These are phyloP conservation scores for Geotrichum candidum DNA, from an alignment of 1,139 yeast genomes.

Conservation along the genomic window DNA sequence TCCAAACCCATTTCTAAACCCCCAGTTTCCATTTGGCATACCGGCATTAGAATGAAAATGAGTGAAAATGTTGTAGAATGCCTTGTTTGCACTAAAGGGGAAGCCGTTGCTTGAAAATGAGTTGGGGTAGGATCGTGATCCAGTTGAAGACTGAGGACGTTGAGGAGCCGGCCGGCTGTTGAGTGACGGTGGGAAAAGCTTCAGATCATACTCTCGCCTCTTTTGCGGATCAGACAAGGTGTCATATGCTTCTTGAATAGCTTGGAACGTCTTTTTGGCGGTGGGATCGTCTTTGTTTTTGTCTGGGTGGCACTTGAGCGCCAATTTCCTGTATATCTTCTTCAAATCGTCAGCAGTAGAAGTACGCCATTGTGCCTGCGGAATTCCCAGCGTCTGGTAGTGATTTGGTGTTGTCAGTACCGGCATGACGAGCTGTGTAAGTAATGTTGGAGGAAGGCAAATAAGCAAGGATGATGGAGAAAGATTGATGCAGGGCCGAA, in stretches of 20 bases:
- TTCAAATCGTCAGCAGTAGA: slow-evolving; percentile 83
- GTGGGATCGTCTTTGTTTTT: slow-evolving; percentile 86
- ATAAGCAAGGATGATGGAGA: too few species aligned
- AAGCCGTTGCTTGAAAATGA: background rate
- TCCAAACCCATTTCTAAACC: background rate
- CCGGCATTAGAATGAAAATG: background rate
- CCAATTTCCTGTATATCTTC: slow-evolving; percentile 90
- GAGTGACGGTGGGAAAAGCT: background rate
- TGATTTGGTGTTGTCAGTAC: background rate
- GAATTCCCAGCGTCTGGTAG: background rate
- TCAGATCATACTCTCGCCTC: slow-evolving; percentile 11
- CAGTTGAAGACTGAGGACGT: background rate
- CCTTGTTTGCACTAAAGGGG: slow-evolving; percentile 39
- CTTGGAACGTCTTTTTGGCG: slow-evolving; percentile 55
- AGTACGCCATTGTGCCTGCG: slow-evolving; percentile 34
- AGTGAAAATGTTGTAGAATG: slow-evolving; percentile 44
- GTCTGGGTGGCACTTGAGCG: slow-evolving; percentile 73
- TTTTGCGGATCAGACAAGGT: slow-evolving; percentile 49
- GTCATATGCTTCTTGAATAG: slow-evolving; percentile 80
- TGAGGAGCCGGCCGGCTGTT: background rate
- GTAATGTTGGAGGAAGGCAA: too few species aligned
- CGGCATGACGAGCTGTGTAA: background rate
- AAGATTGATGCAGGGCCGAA: too few species aligned
- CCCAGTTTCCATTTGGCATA: background rate
- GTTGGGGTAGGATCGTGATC: background rate